Evolutionary conservation across 73 alveolate species (phyloP), one percentile per base, ranked within the genome.

Genomic region (Blepharisma stoltei): DNA sequence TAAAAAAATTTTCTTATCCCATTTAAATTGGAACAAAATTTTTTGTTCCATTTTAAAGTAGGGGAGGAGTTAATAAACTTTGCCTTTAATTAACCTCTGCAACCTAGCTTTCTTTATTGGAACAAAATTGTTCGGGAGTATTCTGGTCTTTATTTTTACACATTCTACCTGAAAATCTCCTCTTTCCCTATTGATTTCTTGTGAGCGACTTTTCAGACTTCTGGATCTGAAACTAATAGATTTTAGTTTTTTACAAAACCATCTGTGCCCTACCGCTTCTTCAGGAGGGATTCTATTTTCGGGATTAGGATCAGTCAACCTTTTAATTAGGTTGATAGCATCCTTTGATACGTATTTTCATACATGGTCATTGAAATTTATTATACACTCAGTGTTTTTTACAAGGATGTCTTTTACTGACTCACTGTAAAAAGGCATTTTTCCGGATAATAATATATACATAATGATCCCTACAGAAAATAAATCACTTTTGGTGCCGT

Each of bases 141-240:
- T 53, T 82, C 81, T 80, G 81, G 77, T 20, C 83, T 70, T n/a
- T 84, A 81, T 60, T 88, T 92, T n/a, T 92, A 92, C 11, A 92
- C 95, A 69, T 84, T 86, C 80, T 80, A 88, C 5, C 95, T 92
- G 6, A 88, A 71, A 54, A 92, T 88, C 5, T 92, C 95, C 8
- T 81, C 49, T 27, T 77, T 71, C 41, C 41, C 41, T 20, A 68
- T 65, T 32, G 0, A 32, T 32, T 32, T 32, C 41, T 32, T 32
- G 6, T 76, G 78, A 21, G 81, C 92, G 46, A 76, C 83, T 6
- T 86, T 83, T 50, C 80, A 80, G 21, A 88, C 76, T 48, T 87
- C 84, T 67, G 85, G 85, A 85, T 88, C 92, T 6, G 85, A 71
- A 54, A 88, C 67, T 48, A 79, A 77, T 20, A 32, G 41, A 32